phyloP scores from a whole-genome alignment of 441 rosid species.

The Gossypium trilobum region DNA sequence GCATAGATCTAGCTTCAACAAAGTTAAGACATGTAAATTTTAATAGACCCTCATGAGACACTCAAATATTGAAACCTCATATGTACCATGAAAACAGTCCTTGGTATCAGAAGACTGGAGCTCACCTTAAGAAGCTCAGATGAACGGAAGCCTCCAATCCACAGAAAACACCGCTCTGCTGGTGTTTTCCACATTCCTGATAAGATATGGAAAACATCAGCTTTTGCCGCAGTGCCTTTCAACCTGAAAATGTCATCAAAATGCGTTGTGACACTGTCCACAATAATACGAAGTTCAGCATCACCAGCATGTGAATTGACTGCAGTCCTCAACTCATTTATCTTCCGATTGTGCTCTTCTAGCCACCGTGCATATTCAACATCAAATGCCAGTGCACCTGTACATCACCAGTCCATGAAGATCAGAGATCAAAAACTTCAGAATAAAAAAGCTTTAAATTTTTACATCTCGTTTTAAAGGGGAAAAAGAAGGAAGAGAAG shows the following conservation, averaged over 20 bases:
- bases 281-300: slow-evolving; percentile 64
- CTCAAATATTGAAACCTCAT: neutral
- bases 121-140: slow-evolving; percentile 77
- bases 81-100: neutral
- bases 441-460: neutral
- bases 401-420: slow-evolving; percentile 15
- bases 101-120: neutral
- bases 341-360: slow-evolving; percentile 68
- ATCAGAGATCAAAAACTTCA: slow-evolving; percentile 1
- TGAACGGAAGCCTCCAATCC: slow-evolving; percentile 58
- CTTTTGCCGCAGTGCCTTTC: slow-evolving; percentile 71
- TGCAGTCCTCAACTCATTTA: slow-evolving; percentile 70
- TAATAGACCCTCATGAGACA: neutral
- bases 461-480: neutral
- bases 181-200: slow-evolving; percentile 98
- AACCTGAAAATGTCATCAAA: slow-evolving; percentile 70
- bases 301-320: slow-evolving; percentile 82
- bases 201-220: slow-evolving; percentile 80
- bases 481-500: neutral
- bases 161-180: slow-evolving; percentile 86
- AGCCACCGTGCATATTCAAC: slow-evolving; percentile 79
- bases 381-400: slow-evolving; percentile 86
- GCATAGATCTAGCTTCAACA: neutral
- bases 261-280: slow-evolving; percentile 51
- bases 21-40: neutral